These are phyloP conservation scores for Amniculicola lignicola DNA, from an alignment of 495 filamentous ascomycete species.

Conservation along the genomic window DNA sequence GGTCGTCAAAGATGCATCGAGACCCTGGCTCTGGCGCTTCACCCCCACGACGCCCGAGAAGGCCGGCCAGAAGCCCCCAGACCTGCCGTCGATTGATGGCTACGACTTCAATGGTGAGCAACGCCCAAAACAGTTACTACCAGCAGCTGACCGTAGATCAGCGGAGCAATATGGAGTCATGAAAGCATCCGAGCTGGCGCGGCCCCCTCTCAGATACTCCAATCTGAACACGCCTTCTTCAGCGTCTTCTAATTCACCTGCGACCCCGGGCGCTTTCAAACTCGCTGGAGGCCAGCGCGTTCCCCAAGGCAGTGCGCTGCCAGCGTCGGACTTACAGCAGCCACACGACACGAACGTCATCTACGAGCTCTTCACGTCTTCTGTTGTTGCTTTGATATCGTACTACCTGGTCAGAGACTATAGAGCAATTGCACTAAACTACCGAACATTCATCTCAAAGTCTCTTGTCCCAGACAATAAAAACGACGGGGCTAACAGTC, in stretches of 20 bases:
- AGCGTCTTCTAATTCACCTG: conserved; percentile 10
- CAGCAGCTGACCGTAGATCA: not conserved
- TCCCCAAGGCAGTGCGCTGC: not conserved
- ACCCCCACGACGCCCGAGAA: conserved; percentile 18
- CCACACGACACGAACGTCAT: conserved; percentile 26
- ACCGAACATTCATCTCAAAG: conserved; percentile 34
- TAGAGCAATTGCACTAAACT: conserved; percentile 35
- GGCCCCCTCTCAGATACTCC: conserved; percentile 12
- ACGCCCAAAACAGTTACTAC: not conserved
- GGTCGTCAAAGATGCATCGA: conserved; percentile 23
- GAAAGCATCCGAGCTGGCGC: conserved; percentile 28
- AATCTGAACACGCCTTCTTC: conserved; percentile 10
- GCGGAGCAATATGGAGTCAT: conserved; percentile 29
- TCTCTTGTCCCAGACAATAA: not conserved
- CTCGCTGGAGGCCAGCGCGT: not conserved
- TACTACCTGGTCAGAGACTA: conserved; percentile 31
- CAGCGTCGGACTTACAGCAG: conserved; percentile 22
- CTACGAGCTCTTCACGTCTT: conserved; percentile 35
- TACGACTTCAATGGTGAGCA: conserved; percentile 22
- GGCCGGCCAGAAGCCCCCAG: conserved; percentile 15
- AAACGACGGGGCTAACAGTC: not conserved
- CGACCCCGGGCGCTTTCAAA: conserved; percentile 1
- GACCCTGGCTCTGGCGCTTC: conserved; percentile 31
- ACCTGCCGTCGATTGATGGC: conserved; percentile 19
- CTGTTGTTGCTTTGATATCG: conserved; percentile 33